phyloP scores from a whole-genome alignment of 164 flowering plant species.

The Santalum album region DNA sequence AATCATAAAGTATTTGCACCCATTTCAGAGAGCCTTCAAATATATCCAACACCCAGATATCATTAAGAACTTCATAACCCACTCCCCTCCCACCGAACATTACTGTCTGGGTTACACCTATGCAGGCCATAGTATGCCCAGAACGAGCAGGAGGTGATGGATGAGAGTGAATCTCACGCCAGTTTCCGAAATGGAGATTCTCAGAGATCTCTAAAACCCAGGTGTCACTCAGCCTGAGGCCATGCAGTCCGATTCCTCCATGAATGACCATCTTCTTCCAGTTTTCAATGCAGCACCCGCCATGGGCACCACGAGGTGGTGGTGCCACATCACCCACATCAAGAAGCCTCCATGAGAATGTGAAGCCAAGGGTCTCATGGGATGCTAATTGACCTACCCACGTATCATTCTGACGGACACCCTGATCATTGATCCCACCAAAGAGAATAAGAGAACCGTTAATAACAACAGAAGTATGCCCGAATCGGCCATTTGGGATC shows the following conservation, averaged over 20 bases:
- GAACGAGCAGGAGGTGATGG: constrained; percentile 79
- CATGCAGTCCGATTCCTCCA: constrained; percentile 78
- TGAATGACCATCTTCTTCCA: constrained; percentile 58
- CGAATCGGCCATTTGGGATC: constrained; percentile 85
- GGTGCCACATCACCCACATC: constrained; percentile 52
- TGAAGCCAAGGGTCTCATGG: constrained; percentile 31
- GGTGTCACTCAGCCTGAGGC: constrained; percentile 57
- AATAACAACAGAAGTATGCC: constrained; percentile 63
- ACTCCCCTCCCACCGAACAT: constrained; percentile 86
- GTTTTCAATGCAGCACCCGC: constrained; percentile 52
- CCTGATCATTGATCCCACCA: constrained; percentile 86
- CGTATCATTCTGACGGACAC: constrained; percentile 80
- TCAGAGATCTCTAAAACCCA: constrained; percentile 77
- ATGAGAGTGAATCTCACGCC: constrained; percentile 47
- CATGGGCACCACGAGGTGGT: constrained; percentile 92
- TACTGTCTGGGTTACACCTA: constrained; percentile 37
- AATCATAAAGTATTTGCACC: constrained; percentile 43
- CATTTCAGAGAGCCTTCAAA: constrained; percentile 35
- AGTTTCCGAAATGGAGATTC: constrained; percentile 33
- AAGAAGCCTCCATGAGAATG: constrained; percentile 66
- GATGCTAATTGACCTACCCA: constrained; percentile 58
- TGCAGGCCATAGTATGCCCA: constrained; percentile 81
- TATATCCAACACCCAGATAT: constrained; percentile 67
- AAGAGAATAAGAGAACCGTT: constrained; percentile 64
- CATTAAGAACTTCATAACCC: constrained; percentile 76